phyloP scores from a whole-genome alignment of 148 eudicot species.

The Simmondsia chinensis region DNA sequence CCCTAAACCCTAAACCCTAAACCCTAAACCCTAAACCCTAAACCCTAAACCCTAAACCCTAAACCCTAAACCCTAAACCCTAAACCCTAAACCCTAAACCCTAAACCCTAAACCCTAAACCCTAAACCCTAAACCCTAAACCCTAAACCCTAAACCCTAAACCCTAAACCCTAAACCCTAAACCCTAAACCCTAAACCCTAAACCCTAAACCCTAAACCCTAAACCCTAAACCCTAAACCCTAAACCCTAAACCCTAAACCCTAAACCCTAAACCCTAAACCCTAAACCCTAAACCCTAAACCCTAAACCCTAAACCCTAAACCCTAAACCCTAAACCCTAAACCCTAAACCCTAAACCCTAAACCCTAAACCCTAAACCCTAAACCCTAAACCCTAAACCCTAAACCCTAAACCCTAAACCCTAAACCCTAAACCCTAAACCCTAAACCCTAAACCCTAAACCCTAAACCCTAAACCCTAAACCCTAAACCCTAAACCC shows the following conservation, averaged over 20 bases:
- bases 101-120: slow-evolving; percentile 10
- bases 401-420: slow-evolving; percentile 4
- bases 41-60: slow-evolving; percentile 12
- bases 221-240: slow-evolving; percentile 12
- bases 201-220: slow-evolving; percentile 6
- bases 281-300: slow-evolving; percentile 3
- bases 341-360: slow-evolving; percentile 4
- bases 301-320: background rate
- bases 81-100: background rate
- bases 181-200: slow-evolving; percentile 7
- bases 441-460: slow-evolving; percentile 3
- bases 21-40: slow-evolving; percentile 7
- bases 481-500: slow-evolving; percentile 3
- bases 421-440: slow-evolving; percentile 6
- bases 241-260: slow-evolving; percentile 12
- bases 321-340: slow-evolving; percentile 4
- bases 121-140: slow-evolving; percentile 8
- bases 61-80: slow-evolving; percentile 4
- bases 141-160: slow-evolving; percentile 6
- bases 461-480: slow-evolving; percentile 3
- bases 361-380: background rate
- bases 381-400: background rate
- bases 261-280: slow-evolving; percentile 5
- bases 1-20: slow-evolving; percentile 8
- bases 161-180: background rate